Conservation (phyloP, 805 yeast species). For the Candida saitoana region DNA sequence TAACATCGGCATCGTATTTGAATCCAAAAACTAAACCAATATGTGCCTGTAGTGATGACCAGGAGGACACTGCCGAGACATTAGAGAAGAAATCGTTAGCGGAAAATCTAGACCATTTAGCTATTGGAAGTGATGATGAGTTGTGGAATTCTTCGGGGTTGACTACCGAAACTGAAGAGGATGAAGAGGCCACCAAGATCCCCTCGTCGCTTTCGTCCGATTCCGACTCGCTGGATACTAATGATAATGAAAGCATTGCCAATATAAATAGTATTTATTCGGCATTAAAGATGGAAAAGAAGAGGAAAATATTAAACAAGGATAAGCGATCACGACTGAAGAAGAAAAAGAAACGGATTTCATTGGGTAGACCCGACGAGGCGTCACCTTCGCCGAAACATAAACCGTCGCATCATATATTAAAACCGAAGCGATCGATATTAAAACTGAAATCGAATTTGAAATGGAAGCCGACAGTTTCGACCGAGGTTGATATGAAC, state of each 20-base stretch:
- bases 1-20: conserved; percentile 19
- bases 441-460: conserved; percentile 18
- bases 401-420: conserved; percentile 38
- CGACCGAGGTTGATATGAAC: conserved; percentile 1
- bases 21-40: background rate
- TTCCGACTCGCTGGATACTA: conserved; percentile 13
- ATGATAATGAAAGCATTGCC: conserved; percentile 9
- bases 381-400: conserved; percentile 37
- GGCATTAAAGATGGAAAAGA: conserved; percentile 8
- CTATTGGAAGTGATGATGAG: conserved; percentile 15
- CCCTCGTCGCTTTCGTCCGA: conserved; percentile 7
- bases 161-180: conserved; percentile 19
- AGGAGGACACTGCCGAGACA: conserved; percentile 6
- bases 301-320: conserved; percentile 4
- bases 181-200: conserved; percentile 7
- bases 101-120: conserved; percentile 10
- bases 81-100: conserved; percentile 9
- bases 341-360: background rate
- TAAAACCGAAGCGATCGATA: conserved; percentile 41
- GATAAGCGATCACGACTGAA: conserved; percentile 4
- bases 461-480: background rate
- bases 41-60: conserved; percentile 7
- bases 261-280: conserved; percentile 20
- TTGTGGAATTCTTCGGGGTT: conserved; percentile 24
- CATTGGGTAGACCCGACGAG: conserved; percentile 3